Evolutionary conservation across 1,139 yeast species (phyloP).

Genomic region (Taphrina sp.): DNA sequence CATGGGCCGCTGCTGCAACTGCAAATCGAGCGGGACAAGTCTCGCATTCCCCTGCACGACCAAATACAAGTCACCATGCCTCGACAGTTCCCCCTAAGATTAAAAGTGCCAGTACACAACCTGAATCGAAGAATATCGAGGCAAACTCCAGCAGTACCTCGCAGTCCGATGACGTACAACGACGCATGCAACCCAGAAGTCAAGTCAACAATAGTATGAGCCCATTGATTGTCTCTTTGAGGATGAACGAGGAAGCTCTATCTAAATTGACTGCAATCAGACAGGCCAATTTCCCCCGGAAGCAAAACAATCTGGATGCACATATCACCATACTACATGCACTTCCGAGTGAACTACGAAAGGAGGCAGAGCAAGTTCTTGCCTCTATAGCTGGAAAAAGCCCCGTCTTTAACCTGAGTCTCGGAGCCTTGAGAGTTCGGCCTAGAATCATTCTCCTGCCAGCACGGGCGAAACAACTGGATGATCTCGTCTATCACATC

Average conservation of each 20-base stretch:
- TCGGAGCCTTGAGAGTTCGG: background rate
- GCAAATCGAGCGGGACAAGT: no score
- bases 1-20: no score
- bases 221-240: slow-evolving; percentile 16
- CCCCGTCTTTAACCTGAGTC: background rate
- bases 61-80: no score
- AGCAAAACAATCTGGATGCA: slow-evolving; percentile 19
- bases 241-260: background rate
- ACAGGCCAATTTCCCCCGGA: slow-evolving; percentile 15
- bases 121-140: no score
- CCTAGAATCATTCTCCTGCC: slow-evolving; percentile 16
- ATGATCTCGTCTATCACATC: slow-evolving; percentile 4
- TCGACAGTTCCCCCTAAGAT: no score
- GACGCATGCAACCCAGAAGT: no score
- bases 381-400: background rate
- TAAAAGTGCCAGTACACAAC: no score
- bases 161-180: no score
- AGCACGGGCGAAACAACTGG: background rate
- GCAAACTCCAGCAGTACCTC: no score
- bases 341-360: background rate
- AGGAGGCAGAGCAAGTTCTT: background rate
- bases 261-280: slow-evolving; percentile 6
- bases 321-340: slow-evolving; percentile 24
- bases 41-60: no score
- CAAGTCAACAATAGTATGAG: no score